Base-by-base conservation (phyloP, 2,329 filamentous ascomycete genomes). In the Beauveria medogensis region DNA sequence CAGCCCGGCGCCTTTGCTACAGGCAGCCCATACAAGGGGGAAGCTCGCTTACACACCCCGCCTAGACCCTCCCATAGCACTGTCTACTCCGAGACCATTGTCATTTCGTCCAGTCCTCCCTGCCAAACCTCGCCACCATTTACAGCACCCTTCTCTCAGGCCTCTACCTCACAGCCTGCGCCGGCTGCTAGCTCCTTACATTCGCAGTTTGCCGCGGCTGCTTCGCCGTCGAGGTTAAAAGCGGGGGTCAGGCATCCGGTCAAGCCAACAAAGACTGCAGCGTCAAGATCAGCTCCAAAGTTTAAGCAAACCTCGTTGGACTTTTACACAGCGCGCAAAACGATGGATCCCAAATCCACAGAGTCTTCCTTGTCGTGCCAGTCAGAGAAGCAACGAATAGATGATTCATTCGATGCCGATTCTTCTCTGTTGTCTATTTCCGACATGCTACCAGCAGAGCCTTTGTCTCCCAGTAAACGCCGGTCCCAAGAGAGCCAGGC, bases 241-340 rank as follows among this genome's bases (percentile, higher is more conserved):
- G 54, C 20, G 54, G 46, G 22, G 51, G 16, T 20, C 24, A 57
- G 8, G 47, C 18, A 34, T 5, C 16, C 30, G 63, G 63, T 28
- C 18, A 34, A 48, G n/a, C 2, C 34, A 10, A 28, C 3, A n/a
- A 40, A 24, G 20, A 50, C 57, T 2, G 63, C 47, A 6, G 3
- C 30, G n/a, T 64, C 63, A 10, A 65, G 67, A 14, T 55, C 54
- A 5, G 41, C 58, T 20, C 14, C 40, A 2, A 67, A 59, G 18
- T 56, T 69, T 44, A 75, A 73, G 20, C 74, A 76, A 54, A 71
- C 69, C 6, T 72, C 72, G 0, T 66, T 75, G 56, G 67, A 71
- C 12, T 62, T 67, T 53, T 74, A 73, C 43, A 59, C 69, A 37
- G 53, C 37, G 56, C 61, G 58, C 51, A 50, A 63, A 4, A 22